A percentile compares a stretch with the other conserved stretches of the same genome.
Evolutionary conservation across 495 filamentous ascomycete genomes (phyloP).

Genomic region (Podospora pseudopauciseta): DNA sequence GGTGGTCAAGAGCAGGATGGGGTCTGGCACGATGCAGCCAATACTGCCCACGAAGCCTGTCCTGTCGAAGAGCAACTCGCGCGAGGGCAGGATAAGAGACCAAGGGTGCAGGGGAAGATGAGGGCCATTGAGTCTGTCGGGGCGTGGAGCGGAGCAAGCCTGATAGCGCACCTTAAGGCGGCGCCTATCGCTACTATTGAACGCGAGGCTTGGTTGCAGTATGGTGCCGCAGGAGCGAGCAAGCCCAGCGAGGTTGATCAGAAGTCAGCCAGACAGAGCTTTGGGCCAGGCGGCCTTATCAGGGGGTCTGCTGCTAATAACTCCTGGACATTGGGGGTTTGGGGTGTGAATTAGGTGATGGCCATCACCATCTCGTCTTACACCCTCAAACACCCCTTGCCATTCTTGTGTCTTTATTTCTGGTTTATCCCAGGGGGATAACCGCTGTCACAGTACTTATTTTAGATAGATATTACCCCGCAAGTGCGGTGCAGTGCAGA

Average conservation of each 20-base stretch:
- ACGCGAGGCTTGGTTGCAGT: slow-evolving; percentile 73
- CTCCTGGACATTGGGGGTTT: slow-evolving; percentile 77
- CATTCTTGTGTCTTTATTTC: not conserved
- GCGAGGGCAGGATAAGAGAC: slow-evolving; percentile 47
- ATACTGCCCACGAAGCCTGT: slow-evolving; percentile 51
- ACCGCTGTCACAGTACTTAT: not conserved
- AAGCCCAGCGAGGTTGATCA: slow-evolving; percentile 57
- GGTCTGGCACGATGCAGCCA: slow-evolving; percentile 42
- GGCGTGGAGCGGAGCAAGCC: slow-evolving; percentile 82
- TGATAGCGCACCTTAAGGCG: slow-evolving; percentile 73
- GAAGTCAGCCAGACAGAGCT: slow-evolving; percentile 54
- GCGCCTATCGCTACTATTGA: slow-evolving; percentile 80
- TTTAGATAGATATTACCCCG: not conserved
- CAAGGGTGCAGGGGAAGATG: slow-evolving; percentile 53
- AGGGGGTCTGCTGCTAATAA: slow-evolving; percentile 49
- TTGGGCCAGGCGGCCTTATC: slow-evolving; percentile 55
- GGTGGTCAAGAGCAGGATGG: slow-evolving; percentile 26
- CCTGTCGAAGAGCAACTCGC: slow-evolving; percentile 62
- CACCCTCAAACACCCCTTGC: not conserved
- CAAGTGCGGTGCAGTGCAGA: not conserved
- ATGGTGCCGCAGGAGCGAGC: slow-evolving; percentile 69
- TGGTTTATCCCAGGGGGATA: not conserved
- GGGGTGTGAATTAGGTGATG: slow-evolving; percentile 46
- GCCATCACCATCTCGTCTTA: not conserved
- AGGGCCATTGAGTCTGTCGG: slow-evolving; percentile 80